Conservation (phyloP, 2,329 filamentous ascomycete species). For the Chrysoporthe austroafricana region DNA sequence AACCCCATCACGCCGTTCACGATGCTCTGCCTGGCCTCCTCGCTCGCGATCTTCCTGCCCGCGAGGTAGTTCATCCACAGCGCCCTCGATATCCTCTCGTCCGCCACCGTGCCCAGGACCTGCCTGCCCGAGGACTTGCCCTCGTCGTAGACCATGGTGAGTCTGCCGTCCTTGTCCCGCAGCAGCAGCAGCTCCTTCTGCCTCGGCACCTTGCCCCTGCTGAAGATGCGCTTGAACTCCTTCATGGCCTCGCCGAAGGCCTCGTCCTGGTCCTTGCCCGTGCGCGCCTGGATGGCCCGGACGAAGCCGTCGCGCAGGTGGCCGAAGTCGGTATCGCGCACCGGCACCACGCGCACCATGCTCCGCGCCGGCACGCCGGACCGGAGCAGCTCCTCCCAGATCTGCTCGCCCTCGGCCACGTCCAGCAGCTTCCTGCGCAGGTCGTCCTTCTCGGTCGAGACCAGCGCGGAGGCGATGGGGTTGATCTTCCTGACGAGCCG, state of each 20-base stretch:
- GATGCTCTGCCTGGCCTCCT: conserved; percentile 77
- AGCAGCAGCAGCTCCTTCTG: conserved; percentile 75
- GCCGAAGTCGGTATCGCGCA: conserved; percentile 91
- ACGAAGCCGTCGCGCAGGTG: conserved; percentile 93
- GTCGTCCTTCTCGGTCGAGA: conserved; percentile 77
- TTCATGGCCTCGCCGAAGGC: conserved; percentile 75
- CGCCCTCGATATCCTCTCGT: conserved; percentile 79
- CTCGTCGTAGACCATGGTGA: conserved; percentile 71
- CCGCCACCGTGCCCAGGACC: conserved; percentile 70
- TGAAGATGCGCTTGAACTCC: conserved; percentile 82
- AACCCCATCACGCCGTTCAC: conserved; percentile 87
- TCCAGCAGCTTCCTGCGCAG: conserved; percentile 73
- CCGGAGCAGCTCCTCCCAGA: conserved; percentile 74
- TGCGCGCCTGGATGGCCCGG: conserved; percentile 75
- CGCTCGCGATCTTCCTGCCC: conserved; percentile 84
- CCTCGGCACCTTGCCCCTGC: conserved; percentile 79
- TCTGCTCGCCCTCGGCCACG: conserved; percentile 66
- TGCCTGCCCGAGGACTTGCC: conserved; percentile 51
- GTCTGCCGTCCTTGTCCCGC: conserved; percentile 65
- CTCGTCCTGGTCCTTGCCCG: conserved; percentile 67
- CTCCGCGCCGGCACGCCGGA: conserved; percentile 70
- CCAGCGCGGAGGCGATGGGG: conserved; percentile 78
- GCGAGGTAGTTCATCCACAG: conserved; percentile 91
- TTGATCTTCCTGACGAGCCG: conserved; percentile 77
- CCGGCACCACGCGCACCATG: conserved; percentile 82